A percentile compares a stretch with the other conserved stretches of the same genome.
Evolutionary conservation across 2,329 filamentous ascomycete genomes (phyloP).

Genomic region (Lachnellula subtilissima): DNA sequence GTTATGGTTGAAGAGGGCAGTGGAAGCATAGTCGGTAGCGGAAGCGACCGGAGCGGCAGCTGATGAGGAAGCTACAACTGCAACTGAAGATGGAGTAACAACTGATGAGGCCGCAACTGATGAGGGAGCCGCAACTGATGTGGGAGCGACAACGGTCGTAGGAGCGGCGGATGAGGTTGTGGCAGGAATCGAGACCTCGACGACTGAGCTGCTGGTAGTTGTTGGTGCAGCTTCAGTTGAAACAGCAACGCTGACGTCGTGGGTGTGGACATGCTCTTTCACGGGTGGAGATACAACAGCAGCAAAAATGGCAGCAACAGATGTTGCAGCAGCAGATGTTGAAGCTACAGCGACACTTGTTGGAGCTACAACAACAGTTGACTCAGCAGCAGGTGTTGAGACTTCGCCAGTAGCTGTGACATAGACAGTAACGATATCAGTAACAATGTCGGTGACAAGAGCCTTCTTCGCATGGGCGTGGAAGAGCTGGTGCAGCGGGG

Average conservation of each 20-base stretch:
- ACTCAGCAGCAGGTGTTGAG: too few relatives aligned
- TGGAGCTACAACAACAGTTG: too few relatives aligned
- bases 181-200: not conserved
- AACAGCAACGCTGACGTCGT: not conserved
- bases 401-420: slow-evolving; percentile 30
- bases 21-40: slow-evolving; percentile 16
- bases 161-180: not conserved
- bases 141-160: slow-evolving; percentile 7
- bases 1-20: slow-evolving; percentile 61
- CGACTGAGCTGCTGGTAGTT: not conserved
- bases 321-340: too few relatives aligned
- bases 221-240: not conserved
- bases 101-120: not conserved
- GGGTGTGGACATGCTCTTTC: too few relatives aligned
- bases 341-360: too few relatives aligned
- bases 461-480: slow-evolving; percentile 28
- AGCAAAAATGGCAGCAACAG: too few relatives aligned
- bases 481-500: slow-evolving; percentile 31
- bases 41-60: slow-evolving; percentile 15
- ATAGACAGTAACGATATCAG: slow-evolving; percentile 34
- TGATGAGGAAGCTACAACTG: slow-evolving; percentile 4
- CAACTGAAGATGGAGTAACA: not conserved
- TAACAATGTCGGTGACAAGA: slow-evolving; percentile 27
- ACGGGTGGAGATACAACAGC: too few relatives aligned
- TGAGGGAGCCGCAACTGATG: slow-evolving; percentile 20